Evolutionary conservation across 768 basidiomycete species (phyloP).

Genomic region (Gyrodon lividus): DNA sequence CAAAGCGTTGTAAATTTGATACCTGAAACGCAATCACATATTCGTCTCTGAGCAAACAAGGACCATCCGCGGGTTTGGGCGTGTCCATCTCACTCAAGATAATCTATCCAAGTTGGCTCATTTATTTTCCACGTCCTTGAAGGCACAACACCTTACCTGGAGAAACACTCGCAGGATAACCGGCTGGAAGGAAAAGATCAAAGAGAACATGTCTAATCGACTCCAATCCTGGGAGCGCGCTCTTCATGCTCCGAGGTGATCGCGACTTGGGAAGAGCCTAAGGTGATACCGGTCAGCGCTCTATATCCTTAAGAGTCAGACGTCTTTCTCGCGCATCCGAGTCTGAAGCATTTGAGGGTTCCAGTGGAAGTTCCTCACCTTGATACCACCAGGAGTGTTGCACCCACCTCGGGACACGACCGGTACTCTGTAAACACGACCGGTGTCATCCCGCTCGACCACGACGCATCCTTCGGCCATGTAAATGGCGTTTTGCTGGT

Average conservation of each 20-base stretch:
- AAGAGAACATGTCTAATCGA: constrained; percentile 18
- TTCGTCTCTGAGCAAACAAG: constrained; percentile 5
- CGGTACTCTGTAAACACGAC: constrained; percentile 19
- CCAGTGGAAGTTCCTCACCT: constrained; percentile 17
- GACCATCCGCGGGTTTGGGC: neutral
- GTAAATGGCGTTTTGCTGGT: neutral
- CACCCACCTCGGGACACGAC: constrained; percentile 2
- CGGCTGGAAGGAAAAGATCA: constrained; percentile 57
- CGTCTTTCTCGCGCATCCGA: constrained; percentile 1
- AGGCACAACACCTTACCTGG: constrained; percentile 40
- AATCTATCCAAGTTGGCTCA: constrained; percentile 39
- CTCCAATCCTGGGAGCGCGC: neutral
- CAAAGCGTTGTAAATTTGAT: constrained; percentile 62
- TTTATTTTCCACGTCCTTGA: neutral
- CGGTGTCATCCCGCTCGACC: constrained; percentile 21
- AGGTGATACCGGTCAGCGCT: constrained; percentile 3
- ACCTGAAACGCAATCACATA: constrained; percentile 38
- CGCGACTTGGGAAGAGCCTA: constrained; percentile 3
- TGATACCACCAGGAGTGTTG: neutral
- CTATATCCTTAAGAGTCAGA: neutral
- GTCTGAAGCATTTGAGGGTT: neutral
- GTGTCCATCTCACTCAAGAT: constrained; percentile 43
- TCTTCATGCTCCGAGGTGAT: neutral
- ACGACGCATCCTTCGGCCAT: constrained; percentile 9
- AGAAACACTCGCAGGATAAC: constrained; percentile 61